Percentiles rank a stretch among this genome's conserved stretches.
Conservation (phyloP, 2,329 filamentous ascomycete genomes). For the Leptographium galeiforme region DNA sequence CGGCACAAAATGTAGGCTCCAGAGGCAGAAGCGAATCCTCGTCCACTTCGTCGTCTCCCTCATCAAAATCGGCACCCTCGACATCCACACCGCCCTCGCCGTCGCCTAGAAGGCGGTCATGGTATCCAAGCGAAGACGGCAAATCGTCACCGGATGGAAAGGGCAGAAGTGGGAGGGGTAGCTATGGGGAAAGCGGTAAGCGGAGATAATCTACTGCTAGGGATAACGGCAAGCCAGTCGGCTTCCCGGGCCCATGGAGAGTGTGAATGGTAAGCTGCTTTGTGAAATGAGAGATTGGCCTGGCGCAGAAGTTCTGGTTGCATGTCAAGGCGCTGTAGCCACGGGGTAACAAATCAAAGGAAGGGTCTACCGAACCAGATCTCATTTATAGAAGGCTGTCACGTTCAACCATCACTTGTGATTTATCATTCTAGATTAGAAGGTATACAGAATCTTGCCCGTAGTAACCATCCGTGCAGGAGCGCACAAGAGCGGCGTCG, state of each 20-base stretch:
- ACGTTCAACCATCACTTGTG: neutral
- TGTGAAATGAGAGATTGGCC: neutral
- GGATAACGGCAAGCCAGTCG: too few species aligned
- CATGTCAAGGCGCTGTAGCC: neutral
- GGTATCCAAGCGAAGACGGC: neutral
- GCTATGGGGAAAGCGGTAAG: neutral
- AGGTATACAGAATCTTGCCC: neutral
- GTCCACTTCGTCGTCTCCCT: neutral
- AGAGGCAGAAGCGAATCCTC: neutral
- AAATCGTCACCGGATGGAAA: neutral
- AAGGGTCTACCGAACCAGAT: too few species aligned
- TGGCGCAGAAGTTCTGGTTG: too few species aligned
- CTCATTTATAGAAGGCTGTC: neutral
- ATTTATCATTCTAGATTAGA: neutral
- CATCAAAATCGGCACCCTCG: neutral
- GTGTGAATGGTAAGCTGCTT: neutral
- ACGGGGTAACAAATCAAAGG: neutral
- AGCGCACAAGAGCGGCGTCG: neutral
- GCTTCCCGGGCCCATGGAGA: too few species aligned
- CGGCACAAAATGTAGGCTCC: neutral
- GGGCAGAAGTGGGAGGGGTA: neutral
- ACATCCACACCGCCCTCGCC: neutral
- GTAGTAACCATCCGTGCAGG: neutral
- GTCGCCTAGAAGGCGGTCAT: neutral
- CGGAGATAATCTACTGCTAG: neutral